Conservation (phyloP, 2,329 filamentous ascomycete genomes). For the Calonectria fujianensis region DNA sequence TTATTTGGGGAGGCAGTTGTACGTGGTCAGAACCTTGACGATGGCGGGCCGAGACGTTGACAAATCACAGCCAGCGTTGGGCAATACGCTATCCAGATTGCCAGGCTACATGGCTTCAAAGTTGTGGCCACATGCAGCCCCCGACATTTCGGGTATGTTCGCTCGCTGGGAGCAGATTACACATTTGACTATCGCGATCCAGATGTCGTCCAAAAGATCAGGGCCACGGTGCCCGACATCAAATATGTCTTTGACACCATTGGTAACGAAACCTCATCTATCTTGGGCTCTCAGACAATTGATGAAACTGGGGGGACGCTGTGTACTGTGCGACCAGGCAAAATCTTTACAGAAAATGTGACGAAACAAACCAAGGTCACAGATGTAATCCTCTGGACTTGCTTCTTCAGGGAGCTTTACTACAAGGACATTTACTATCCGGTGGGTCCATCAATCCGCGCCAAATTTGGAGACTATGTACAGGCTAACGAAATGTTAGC, state of each 20-base stretch:
- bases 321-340: slow-evolving; percentile 65
- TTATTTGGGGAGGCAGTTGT: slow-evolving; percentile 68
- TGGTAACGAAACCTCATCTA: slow-evolving; percentile 61
- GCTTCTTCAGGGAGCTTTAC: slow-evolving; percentile 62
- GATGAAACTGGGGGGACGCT: slow-evolving; percentile 54
- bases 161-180: slow-evolving; percentile 57
- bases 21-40: slow-evolving; percentile 40
- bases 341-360: slow-evolving; percentile 61
- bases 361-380: slow-evolving; percentile 58
- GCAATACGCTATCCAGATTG: slow-evolving; percentile 61
- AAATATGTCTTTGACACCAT: slow-evolving; percentile 65
- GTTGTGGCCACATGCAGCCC: slow-evolving; percentile 61
- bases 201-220: slow-evolving; percentile 60
- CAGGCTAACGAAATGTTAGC: slow-evolving; percentile 48
- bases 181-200: slow-evolving; percentile 64
- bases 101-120: slow-evolving; percentile 57
- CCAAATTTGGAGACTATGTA: background rate
- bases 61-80: slow-evolving; percentile 60
- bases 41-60: background rate
- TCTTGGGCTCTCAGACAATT: slow-evolving; percentile 57
- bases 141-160: slow-evolving; percentile 57
- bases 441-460: slow-evolving; percentile 52
- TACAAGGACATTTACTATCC: slow-evolving; percentile 61
- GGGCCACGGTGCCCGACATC: slow-evolving; percentile 56
- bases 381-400: slow-evolving; percentile 66